Percentiles rank a stretch among this genome's conserved stretches.
Conservation (phyloP, 441 rosid genomes). For the Mallotus japonicus region DNA sequence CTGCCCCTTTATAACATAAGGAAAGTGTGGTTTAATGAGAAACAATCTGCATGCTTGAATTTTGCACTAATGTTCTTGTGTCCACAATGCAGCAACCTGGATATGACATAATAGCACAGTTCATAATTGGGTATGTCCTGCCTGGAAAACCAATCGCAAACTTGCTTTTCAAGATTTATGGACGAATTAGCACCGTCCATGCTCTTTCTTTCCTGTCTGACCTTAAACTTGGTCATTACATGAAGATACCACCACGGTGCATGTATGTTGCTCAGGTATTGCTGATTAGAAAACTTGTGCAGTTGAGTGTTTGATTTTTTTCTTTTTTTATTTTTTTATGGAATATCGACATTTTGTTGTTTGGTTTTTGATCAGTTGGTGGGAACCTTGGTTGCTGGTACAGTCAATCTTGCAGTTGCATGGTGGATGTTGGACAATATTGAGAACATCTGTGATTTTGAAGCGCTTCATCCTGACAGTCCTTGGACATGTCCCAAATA, state of each 20-base stretch:
- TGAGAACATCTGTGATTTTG: constrained; percentile 74
- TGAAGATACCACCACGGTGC: constrained; percentile 97
- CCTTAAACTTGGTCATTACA: constrained; percentile 97
- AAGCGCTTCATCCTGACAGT: constrained; percentile 69
- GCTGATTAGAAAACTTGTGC: neutral
- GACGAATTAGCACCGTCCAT: constrained; percentile 88
- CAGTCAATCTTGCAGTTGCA: constrained; percentile 76
- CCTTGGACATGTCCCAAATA: constrained; percentile 98
- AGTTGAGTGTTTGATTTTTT: neutral
- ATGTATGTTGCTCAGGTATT: constrained; percentile 92
- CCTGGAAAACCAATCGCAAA: constrained; percentile 98
- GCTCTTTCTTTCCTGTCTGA: constrained; percentile 94
- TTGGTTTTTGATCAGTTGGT: constrained; percentile 44
- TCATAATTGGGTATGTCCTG: constrained; percentile 79
- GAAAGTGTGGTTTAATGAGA: neutral
- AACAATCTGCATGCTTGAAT: neutral
- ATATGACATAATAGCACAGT: constrained; percentile 93
- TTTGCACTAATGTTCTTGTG: constrained; percentile 8
- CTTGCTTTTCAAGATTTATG: constrained; percentile 89
- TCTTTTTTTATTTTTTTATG: neutral
- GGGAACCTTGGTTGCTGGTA: constrained; percentile 76
- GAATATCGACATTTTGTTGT: neutral
- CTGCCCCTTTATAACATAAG: too few relatives aligned
- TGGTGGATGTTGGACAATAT: constrained; percentile 96
- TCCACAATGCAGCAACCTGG: constrained; percentile 87